phyloP scores from a whole-genome alignment of 257 asterid genomes.

The Forsythia suspensa region DNA sequence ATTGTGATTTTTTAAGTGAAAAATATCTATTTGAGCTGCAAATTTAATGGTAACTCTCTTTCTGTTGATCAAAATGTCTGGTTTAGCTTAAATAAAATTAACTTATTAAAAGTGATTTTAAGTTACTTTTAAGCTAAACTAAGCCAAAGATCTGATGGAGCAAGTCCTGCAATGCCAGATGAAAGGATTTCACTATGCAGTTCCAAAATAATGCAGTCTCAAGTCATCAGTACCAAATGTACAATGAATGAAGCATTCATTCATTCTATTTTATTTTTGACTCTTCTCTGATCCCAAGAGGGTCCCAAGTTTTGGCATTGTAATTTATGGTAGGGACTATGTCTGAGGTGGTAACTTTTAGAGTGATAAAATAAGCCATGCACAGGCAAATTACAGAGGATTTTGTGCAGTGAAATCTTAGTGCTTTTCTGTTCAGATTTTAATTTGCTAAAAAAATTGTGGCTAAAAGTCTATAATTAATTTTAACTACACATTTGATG shows the following conservation, averaged over 20 bases:
- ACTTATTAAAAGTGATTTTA: not conserved
- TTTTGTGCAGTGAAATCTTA: no score
- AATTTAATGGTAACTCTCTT: no score
- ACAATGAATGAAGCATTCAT: not conserved
- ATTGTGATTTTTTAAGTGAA: not conserved
- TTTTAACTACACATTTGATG: no score
- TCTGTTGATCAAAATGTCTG: not conserved
- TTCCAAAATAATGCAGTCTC: not conserved
- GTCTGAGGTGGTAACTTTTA: not conserved
- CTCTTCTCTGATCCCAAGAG: conserved; percentile 25
- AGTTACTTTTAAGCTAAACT: not conserved
- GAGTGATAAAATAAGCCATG: not conserved
- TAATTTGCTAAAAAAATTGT: no score
- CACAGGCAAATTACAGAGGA: not conserved
- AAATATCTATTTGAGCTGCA: no score
- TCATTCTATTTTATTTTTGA: not conserved
- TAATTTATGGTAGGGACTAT: not conserved
- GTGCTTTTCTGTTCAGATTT: no score
- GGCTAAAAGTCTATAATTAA: no score
- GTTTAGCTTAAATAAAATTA: no score
- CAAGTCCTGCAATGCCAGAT: not conserved
- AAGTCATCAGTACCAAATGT: not conserved
- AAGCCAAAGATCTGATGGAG: not conserved
- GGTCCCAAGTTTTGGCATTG: conserved; percentile 2
- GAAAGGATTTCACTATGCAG: conserved; percentile 10